phyloP scores from a whole-genome alignment of 139 green algal species.

The Chlorella sp. region DNA sequence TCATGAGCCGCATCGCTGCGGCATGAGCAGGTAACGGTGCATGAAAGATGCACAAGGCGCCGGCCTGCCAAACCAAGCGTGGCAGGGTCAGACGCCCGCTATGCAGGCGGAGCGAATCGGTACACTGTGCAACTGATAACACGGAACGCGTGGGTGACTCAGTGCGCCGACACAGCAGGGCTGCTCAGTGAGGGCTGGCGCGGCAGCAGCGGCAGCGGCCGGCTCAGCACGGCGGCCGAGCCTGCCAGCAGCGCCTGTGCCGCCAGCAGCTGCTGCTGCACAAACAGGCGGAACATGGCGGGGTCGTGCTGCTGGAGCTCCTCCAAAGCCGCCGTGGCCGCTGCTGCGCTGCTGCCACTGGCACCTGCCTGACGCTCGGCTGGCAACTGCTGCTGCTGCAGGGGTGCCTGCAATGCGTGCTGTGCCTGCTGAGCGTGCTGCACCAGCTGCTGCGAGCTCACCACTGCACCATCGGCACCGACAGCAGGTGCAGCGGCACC shows the following conservation, averaged over 20 bases:
- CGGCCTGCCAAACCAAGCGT: too few relatives aligned
- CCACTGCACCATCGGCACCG: too few relatives aligned
- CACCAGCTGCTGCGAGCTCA: background rate
- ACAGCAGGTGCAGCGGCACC: background rate
- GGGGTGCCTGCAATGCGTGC: background rate
- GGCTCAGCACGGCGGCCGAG: background rate
- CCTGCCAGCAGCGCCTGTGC: conserved; percentile 13
- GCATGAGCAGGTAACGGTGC: too few relatives aligned
- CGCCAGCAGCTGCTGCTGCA: conserved; percentile 36
- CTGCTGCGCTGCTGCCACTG: background rate
- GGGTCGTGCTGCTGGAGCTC: conserved; percentile 24
- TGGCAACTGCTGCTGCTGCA: background rate
- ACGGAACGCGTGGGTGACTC: too few relatives aligned
- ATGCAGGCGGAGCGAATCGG: too few relatives aligned
- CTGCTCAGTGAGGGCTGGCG: background rate
- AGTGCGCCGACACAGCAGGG: background rate
- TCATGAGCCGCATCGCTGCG: too few relatives aligned
- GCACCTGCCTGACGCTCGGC: background rate
- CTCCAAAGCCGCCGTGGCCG: background rate
- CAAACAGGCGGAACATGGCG: conserved; percentile 6
- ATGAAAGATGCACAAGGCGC: too few relatives aligned
- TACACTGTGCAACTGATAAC: too few relatives aligned
- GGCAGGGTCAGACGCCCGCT: too few relatives aligned
- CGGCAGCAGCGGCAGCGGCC: background rate
- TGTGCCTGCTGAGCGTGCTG: background rate